Evolutionary conservation across 208 protist species (phyloP), one percentile per base, ranked within the genome.

Genomic region (Wallacemonas sp.): DNA sequence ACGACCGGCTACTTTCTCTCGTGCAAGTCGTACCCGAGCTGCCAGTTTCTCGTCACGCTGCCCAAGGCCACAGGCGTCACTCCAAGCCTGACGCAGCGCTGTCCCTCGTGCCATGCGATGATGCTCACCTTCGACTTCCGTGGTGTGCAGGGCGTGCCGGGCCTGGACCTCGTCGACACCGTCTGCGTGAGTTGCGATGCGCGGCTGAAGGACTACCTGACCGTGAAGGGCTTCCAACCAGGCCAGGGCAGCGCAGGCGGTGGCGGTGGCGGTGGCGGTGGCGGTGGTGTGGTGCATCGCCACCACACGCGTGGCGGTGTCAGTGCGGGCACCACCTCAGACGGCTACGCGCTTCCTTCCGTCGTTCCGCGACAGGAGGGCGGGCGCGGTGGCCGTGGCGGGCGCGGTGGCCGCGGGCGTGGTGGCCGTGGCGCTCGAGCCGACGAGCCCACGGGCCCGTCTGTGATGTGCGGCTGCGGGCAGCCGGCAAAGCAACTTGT

Each of bases 151-250:
- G 72, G 68, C 2, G 81, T 95, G 21, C 90, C 90, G 0, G 87
- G 87, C 2, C 34, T 93, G 54, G 75, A 90, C 47, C 56, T 71
- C 34, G 67, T 82, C 14, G 85, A 95, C 57, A 77, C 70, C 14
- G 72, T 93, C 29, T 96, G 90, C 57, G 72, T 92, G 41, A 84
- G 77, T 62, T 96, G 90, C 64, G 87, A 96, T 64, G 65, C 73
- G 24, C 82, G 87, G 21, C 54, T 96, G 44, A 80, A 88, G 67
- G 85, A 92, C 52, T 93, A 93, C 79, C 76, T 96, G 39, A 70
- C 70, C 2, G 71, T 93, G 11, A 87, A 83, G 49, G 82, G 78
- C 27, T 46, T 67, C 38, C 47, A 36, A 11, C n/a, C n/a, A n/a
- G 41, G 56, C 12, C 34, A 38, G 1, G 41, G 26, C 29, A 56